phyloP scores from a whole-genome alignment of 1,284 basidiomycete genomes.

The Boletus subluridellus region DNA sequence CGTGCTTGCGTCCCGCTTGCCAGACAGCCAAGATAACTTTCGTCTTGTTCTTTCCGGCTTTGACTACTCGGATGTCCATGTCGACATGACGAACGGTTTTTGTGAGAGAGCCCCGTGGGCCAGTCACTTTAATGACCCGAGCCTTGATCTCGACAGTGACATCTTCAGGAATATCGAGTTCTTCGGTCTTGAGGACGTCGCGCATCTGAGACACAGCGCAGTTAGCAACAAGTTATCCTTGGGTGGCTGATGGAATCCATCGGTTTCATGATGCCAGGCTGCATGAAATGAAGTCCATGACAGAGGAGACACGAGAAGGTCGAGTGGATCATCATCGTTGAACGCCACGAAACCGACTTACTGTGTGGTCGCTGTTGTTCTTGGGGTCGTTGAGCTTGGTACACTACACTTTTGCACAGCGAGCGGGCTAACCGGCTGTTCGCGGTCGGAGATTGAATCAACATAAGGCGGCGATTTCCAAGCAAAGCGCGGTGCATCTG shows the following conservation, averaged over 20 bases:
- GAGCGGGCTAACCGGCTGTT: slow-evolving; percentile 20
- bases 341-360: slow-evolving; percentile 19
- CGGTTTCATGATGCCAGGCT: slow-evolving; percentile 1
- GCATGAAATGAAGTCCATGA: slow-evolving; percentile 5
- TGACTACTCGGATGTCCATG: slow-evolving; percentile 91
- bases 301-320: not conserved
- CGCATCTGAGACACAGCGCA: slow-evolving; percentile 60
- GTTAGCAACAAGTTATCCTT: slow-evolving; percentile 25
- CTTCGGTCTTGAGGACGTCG: slow-evolving; percentile 92
- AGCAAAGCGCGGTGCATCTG: slow-evolving; percentile 14
- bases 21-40: slow-evolving; percentile 93
- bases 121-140: slow-evolving; percentile 84
- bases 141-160: slow-evolving; percentile 86
- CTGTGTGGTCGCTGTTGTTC: slow-evolving; percentile 27
- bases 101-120: slow-evolving; percentile 83
- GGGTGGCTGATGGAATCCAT: slow-evolving; percentile 31
- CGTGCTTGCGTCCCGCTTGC: slow-evolving; percentile 98
- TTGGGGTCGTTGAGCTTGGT: slow-evolving; percentile 23
- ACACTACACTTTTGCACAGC: not conserved
- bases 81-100: slow-evolving; percentile 94
- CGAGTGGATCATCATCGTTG: not conserved
- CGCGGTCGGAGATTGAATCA: slow-evolving; percentile 34
- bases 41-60: slow-evolving; percentile 58
- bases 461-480: slow-evolving; percentile 28
- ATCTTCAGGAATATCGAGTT: slow-evolving; percentile 84